Evolutionary conservation across 2,329 filamentous ascomycete genomes (phyloP), one percentile per base, ranked within the genome.

Genomic region (Diaporthe sp.): DNA sequence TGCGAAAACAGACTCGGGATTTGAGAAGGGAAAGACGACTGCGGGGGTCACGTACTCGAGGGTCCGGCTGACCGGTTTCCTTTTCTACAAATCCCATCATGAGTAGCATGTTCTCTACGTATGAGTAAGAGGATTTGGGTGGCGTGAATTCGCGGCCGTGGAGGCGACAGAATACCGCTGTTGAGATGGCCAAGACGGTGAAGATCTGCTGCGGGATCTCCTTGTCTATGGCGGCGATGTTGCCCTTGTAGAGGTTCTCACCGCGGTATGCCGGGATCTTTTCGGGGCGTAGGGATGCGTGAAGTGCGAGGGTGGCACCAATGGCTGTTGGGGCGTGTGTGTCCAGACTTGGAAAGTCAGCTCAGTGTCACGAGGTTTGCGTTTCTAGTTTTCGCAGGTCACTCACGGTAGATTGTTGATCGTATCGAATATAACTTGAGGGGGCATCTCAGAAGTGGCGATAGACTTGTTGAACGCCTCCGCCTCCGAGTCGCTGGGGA

Each of bases 81-180:
- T 34, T 22, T 0, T 69, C 34, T n/a, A 69, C 34, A 1, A 69
- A 42, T 2, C 65, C 42, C 65, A 69, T 69, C 65, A 68, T 68
- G 65, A 42, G 65, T 8, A 69, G 49, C n/a, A 55, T 55, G n/a
- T 69, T 69, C 65, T 69, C 65, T 19, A 55, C n/a, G n/a, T 69
- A 55, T 1, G 65, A 55, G n/a, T 69, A 69, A 12, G 13, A 1
- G 51, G 34, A 15, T 3, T 39, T n/a, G 15, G 49, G 49, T 5
- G 49, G 65, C 8, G 49, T 34, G n/a, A 69, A 69, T 4, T 69
- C 65, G 13, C 65, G 65, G 12, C 65, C 65, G n/a, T 69, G 49
- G 65, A 69, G 65, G 31, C 46, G 65, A n/a, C 65, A 68, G 65
- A 68, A 68, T 12, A 68, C 13, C 12, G 65, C 65, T 10, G 65